phyloP scores from a whole-genome alignment of 352 stramenopile species.

The Pythium monospermum region DNA sequence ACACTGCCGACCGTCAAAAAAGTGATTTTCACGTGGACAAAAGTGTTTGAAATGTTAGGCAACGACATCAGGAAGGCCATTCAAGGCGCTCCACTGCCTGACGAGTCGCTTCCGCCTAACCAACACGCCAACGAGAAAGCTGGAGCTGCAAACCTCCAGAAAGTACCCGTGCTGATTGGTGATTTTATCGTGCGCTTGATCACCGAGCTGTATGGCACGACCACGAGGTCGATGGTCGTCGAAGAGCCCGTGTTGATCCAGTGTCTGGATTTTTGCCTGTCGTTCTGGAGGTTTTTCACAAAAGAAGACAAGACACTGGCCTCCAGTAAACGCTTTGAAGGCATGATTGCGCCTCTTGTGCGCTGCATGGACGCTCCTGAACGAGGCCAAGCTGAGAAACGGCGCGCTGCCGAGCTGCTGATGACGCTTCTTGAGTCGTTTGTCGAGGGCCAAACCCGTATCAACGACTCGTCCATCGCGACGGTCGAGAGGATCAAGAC shows the following conservation, averaged over 20 bases:
- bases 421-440: slow-evolving; percentile 60
- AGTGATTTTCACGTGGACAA: slow-evolving; percentile 67
- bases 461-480: slow-evolving; percentile 44
- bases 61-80: slow-evolving; percentile 27
- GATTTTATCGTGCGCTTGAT: slow-evolving; percentile 62
- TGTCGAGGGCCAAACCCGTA: slow-evolving; percentile 36
- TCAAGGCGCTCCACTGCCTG: background rate
- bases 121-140: slow-evolving; percentile 17
- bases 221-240: slow-evolving; percentile 13
- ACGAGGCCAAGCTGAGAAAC: slow-evolving; percentile 41
- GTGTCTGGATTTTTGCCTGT: slow-evolving; percentile 65
- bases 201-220: slow-evolving; percentile 38
- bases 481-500: slow-evolving; percentile 51
- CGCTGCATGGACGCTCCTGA: slow-evolving; percentile 41
- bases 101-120: slow-evolving; percentile 15
- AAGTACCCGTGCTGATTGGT: slow-evolving; percentile 62
- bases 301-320: slow-evolving; percentile 40
- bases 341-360: slow-evolving; percentile 46
- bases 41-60: slow-evolving; percentile 60
- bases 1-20: slow-evolving; percentile 67
- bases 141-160: slow-evolving; percentile 42
- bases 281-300: slow-evolving; percentile 72
- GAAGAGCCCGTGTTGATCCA: slow-evolving; percentile 55
- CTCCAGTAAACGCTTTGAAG: slow-evolving; percentile 48
- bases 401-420: slow-evolving; percentile 56